These are phyloP conservation scores for Hemileccinum rubropunctum DNA, from an alignment of 768 basidiomycete species.

Conservation along the genomic window DNA sequence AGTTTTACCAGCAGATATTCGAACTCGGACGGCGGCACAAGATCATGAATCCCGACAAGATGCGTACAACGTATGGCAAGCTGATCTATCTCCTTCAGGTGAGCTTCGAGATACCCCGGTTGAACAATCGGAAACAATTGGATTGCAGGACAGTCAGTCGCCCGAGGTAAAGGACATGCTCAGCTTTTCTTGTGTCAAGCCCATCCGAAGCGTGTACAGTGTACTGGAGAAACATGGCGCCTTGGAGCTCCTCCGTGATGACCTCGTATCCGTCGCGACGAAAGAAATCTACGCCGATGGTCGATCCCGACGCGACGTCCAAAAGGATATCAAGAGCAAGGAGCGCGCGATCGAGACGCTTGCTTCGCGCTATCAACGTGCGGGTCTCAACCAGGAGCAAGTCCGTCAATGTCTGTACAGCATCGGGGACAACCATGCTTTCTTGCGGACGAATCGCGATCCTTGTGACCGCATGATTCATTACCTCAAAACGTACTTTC, in stretches of 20 bases:
- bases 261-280: constrained; percentile 71
- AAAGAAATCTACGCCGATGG: constrained; percentile 77
- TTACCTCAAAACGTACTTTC: constrained; percentile 74
- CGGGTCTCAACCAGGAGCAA: constrained; percentile 59
- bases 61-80: constrained; percentile 87
- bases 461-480: constrained; percentile 84
- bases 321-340: constrained; percentile 80
- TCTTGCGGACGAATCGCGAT: constrained; percentile 81
- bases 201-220: constrained; percentile 72
- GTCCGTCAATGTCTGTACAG: constrained; percentile 80
- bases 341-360: constrained; percentile 82
- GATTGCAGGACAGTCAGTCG: constrained; percentile 76
- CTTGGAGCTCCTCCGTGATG: constrained; percentile 69
- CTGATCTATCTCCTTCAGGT: constrained; percentile 82
- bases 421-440: constrained; percentile 89
- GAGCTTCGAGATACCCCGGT: constrained; percentile 18
- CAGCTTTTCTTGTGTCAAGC: constrained; percentile 72
- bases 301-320: constrained; percentile 72
- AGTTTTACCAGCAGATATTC: constrained; percentile 78
- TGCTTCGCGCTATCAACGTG: constrained; percentile 57
- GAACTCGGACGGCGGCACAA: constrained; percentile 84
- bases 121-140: not conserved
- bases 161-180: constrained; percentile 78
- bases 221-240: constrained; percentile 65
- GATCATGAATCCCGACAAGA: constrained; percentile 92